Base-by-base conservation (phyloP, 352 stramenopile genomes). In the Halophytophthora polymorphica region DNA sequence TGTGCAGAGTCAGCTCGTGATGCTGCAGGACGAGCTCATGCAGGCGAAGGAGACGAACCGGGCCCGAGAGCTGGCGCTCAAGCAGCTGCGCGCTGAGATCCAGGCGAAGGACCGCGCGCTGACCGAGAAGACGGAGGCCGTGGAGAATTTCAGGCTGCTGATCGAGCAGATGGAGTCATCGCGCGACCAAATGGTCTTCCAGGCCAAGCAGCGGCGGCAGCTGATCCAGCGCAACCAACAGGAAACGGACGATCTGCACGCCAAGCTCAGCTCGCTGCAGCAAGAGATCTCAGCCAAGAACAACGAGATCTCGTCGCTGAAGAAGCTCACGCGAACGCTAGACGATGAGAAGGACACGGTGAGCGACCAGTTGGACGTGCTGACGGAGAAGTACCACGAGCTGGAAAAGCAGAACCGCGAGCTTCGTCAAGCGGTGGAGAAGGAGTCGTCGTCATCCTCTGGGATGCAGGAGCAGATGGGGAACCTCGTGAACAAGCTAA, bases 81-180 rank as follows among this genome's bases (percentile, higher is more conserved):
- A 77, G 31, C 73, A 88, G 48, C 17, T 91, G 29, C 73, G 81
- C 10, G 65, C 81, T 1, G 67, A 90, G 17, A 57, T 81, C 17
- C 74, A 77, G 42, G 53, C 66, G 0, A 85, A 84, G 53, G 74
- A 88, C 22, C 67, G 66, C 22, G 54, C 54, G 17, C 39, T 90
- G 58, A 87, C 73, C 0, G 77, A 90, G 58, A 88, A 87, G 49
- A 80, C 57, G 1, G 78, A 86, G 40, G 61, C 68, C 2, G 61
- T 78, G 21, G 76, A 87, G 45, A 92, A 88, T 23, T 66, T 86
- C 2, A 86, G 86, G 39, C 57, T 90, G 17, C 36, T 94, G 33
- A 71, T 92, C 14, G 80, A 88, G 57, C 81, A 92, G 43, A 90
- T 94, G 75, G 81, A 92, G 47, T 78, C 73, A 0, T 87, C 79